These are phyloP conservation scores for Jamesozyma lodderae DNA, from an alignment of 805 yeast genomes.

Conservation along the genomic window DNA sequence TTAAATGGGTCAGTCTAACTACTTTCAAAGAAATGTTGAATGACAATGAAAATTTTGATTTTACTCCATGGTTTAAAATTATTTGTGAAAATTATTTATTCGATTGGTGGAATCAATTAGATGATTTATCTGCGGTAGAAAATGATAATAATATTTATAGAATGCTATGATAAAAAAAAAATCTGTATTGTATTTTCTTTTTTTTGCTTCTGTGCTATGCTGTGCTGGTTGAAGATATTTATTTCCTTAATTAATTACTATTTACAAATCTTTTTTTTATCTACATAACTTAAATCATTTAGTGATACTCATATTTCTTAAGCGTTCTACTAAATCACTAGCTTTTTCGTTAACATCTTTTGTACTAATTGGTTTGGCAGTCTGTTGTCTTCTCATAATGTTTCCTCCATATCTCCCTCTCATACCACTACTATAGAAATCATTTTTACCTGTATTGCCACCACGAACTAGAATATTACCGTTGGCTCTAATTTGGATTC, in stretches of 20 bases:
- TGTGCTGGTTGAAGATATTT: too few species aligned
- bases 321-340: conserved; percentile 5
- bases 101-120: conserved; percentile 86
- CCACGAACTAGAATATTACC: conserved; percentile 5
- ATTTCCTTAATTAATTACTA: background rate
- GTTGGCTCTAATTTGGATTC: conserved; percentile 16
- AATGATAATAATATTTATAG: conserved; percentile 32
- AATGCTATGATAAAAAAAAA: conserved; percentile 29
- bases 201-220: too few species aligned
- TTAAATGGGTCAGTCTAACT: conserved; percentile 57
- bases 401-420: background rate
- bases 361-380: background rate
- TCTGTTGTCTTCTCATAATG: conserved; percentile 1
- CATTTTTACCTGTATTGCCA: background rate
- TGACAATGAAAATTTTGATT: conserved; percentile 47
- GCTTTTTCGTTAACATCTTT: conserved; percentile 5
- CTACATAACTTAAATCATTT: background rate
- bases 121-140: conserved; percentile 43
- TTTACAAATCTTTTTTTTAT: background rate
- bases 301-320: conserved; percentile 6
- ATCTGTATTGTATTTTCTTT: too few species aligned
- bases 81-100: conserved; percentile 87
- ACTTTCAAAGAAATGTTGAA: conserved; percentile 71
- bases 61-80: conserved; percentile 97
- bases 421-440: background rate